Percentiles rank a stretch among this genome's conserved stretches.
These are phyloP conservation scores for Trichoderma asperellum DNA, from an alignment of 2,329 filamentous ascomycete species.

Conservation along the genomic window DNA sequence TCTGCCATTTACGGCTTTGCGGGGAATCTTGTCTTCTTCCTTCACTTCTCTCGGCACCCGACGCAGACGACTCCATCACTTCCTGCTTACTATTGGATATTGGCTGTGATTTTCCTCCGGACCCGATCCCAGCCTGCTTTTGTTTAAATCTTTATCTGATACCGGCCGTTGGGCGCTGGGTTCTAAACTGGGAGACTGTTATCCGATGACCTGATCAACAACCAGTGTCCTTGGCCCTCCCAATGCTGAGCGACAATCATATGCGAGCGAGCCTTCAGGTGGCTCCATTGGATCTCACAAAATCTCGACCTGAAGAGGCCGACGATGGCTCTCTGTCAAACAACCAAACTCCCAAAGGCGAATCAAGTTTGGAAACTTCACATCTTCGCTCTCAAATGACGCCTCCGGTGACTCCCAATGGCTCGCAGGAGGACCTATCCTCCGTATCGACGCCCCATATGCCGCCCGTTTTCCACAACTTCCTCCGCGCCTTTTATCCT, in stretches of 20 bases:
- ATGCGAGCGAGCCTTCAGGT: slow-evolving; percentile 63
- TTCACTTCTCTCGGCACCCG: not conserved
- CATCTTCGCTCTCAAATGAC: slow-evolving; percentile 68
- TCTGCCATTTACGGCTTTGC: not conserved
- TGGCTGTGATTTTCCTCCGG: not conserved
- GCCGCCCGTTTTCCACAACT: slow-evolving; percentile 84
- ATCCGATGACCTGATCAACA: slow-evolving; percentile 40
- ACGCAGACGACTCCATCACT: not conserved
- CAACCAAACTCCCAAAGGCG: slow-evolving; percentile 42
- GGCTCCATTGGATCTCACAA: slow-evolving; percentile 61
- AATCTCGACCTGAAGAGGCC: slow-evolving; percentile 40
- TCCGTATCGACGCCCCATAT: slow-evolving; percentile 47
- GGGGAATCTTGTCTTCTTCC: not conserved
- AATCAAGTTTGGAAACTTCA: slow-evolving; percentile 29
- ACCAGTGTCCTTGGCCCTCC: slow-evolving; percentile 38
- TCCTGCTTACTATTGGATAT: slow-evolving; percentile 2
- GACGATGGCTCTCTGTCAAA: slow-evolving; percentile 39
- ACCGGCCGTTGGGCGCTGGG: not conserved
- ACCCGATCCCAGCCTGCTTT: not conserved
- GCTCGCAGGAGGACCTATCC: slow-evolving; percentile 63
- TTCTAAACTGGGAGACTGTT: slow-evolving; percentile 25
- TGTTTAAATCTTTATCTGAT: not conserved
- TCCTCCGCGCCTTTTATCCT: slow-evolving; percentile 89
- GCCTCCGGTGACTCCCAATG: slow-evolving; percentile 74
- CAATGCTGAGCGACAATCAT: slow-evolving; percentile 48